Evolutionary conservation across 352 stramenopile species (phyloP).

Genomic region (Pythium utonaiense): DNA sequence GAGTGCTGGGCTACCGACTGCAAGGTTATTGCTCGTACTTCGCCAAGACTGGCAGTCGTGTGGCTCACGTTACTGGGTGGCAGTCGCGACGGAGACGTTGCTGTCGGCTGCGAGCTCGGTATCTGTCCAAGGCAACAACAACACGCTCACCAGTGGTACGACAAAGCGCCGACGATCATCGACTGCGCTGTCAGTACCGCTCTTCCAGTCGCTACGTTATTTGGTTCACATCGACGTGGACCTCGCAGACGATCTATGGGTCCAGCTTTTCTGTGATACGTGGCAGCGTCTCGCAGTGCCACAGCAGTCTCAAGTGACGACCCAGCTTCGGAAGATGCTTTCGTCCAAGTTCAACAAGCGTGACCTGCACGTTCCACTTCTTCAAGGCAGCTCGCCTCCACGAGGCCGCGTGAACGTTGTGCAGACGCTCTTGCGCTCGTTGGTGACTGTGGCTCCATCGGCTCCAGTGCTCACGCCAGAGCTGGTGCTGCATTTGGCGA

Average conservation of each 20-base stretch:
- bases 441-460: slow-evolving; percentile 50
- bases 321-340: slow-evolving; percentile 71
- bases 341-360: slow-evolving; percentile 88
- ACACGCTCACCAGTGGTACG: not conserved
- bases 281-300: slow-evolving; percentile 45
- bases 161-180: not conserved
- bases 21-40: slow-evolving; percentile 62
- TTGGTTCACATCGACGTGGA: slow-evolving; percentile 80
- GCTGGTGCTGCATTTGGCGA: slow-evolving; percentile 77
- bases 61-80: slow-evolving; percentile 80
- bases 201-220: slow-evolving; percentile 47
- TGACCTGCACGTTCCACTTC: slow-evolving; percentile 72
- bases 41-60: slow-evolving; percentile 87
- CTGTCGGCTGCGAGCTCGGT: slow-evolving; percentile 41
- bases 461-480: slow-evolving; percentile 79
- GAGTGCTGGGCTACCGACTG: slow-evolving; percentile 30
- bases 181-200: not conserved
- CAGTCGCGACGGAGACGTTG: slow-evolving; percentile 74
- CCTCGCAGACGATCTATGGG: slow-evolving; percentile 83
- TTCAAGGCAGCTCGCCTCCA: slow-evolving; percentile 9
- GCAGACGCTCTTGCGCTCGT: slow-evolving; percentile 78
- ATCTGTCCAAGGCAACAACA: slow-evolving; percentile 9
- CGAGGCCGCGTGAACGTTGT: slow-evolving; percentile 68
- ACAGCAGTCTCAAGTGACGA: slow-evolving; percentile 54
- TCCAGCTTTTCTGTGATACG: slow-evolving; percentile 60